phyloP scores from a whole-genome alignment of 164 flowering plant genomes.

The Vitis vinifera region DNA sequence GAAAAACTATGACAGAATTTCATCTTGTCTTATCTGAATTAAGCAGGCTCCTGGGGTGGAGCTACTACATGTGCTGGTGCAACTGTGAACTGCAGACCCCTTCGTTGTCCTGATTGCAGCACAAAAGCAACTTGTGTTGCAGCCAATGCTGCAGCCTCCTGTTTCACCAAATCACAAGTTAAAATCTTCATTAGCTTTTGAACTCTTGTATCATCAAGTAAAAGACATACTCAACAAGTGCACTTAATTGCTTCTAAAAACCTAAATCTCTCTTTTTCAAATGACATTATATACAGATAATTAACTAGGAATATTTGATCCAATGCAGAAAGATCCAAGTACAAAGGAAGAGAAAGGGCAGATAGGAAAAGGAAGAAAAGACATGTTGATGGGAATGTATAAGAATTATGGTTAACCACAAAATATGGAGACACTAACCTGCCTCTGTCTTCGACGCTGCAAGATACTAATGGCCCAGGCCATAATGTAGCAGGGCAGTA shows the following conservation, averaged over 20 bases:
- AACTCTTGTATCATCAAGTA: not conserved
- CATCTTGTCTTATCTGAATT: not conserved
- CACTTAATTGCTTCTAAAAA: too few species aligned
- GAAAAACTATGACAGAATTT: too few species aligned
- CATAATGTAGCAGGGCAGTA: conserved; percentile 93
- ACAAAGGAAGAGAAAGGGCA: not conserved
- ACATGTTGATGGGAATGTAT: not conserved
- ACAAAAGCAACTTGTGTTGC: conserved; percentile 91
- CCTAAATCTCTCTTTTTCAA: too few species aligned
- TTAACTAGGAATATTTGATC: not conserved
- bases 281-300: too few species aligned
- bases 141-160: conserved; percentile 84
- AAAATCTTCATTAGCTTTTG: not conserved
- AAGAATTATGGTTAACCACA: not conserved
- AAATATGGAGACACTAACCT: conserved; percentile 37
- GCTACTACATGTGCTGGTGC: conserved; percentile 40
- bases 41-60: conserved; percentile 43
- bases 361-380: not conserved
- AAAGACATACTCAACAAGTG: not conserved
- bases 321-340: not conserved
- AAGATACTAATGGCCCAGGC: conserved; percentile 92
- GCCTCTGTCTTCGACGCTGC: conserved; percentile 82
- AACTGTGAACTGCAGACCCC: conserved; percentile 70
- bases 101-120: conserved; percentile 65
- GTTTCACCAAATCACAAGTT: conserved; percentile 11